These are phyloP conservation scores for Gossypium thurberi DNA, from an alignment of 345 rosid species.

Conservation along the genomic window DNA sequence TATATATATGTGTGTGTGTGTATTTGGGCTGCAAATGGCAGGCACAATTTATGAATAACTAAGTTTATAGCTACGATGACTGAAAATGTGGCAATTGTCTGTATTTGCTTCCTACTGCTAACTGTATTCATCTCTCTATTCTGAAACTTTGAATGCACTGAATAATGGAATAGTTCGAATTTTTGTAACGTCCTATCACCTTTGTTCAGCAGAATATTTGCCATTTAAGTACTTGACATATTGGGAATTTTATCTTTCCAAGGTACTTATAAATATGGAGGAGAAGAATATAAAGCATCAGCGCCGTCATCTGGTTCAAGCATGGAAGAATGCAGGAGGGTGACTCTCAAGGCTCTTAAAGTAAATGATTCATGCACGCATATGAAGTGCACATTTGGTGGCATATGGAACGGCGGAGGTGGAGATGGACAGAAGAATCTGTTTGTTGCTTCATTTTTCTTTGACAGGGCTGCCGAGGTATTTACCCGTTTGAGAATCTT, in stretches of 20 bases:
- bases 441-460: slow-evolving; percentile 94
- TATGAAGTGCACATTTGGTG: slow-evolving; percentile 94
- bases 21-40: background rate
- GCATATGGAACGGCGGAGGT: slow-evolving; percentile 97
- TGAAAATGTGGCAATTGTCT: background rate
- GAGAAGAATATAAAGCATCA: slow-evolving; percentile 45
- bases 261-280: slow-evolving; percentile 84
- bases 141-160: background rate
- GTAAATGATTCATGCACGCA: slow-evolving; percentile 79
- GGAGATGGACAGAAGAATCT: slow-evolving; percentile 95
- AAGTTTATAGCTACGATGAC: background rate
- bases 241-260: slow-evolving; percentile 6
- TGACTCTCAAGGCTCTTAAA: slow-evolving; percentile 70
- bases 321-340: slow-evolving; percentile 61
- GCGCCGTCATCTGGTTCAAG: slow-evolving; percentile 59
- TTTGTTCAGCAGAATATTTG: background rate
- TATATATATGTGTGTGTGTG: no score
- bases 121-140: background rate
- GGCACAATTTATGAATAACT: background rate
- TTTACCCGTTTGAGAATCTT: background rate
- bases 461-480: slow-evolving; percentile 98
- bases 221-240: background rate
- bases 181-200: background rate
- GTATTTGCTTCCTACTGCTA: background rate
- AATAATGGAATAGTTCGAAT: background rate